Evolutionary conservation across 495 filamentous ascomycete species (phyloP), one percentile per base, ranked within the genome.

Genomic region (Aspergillus hancockii): DNA sequence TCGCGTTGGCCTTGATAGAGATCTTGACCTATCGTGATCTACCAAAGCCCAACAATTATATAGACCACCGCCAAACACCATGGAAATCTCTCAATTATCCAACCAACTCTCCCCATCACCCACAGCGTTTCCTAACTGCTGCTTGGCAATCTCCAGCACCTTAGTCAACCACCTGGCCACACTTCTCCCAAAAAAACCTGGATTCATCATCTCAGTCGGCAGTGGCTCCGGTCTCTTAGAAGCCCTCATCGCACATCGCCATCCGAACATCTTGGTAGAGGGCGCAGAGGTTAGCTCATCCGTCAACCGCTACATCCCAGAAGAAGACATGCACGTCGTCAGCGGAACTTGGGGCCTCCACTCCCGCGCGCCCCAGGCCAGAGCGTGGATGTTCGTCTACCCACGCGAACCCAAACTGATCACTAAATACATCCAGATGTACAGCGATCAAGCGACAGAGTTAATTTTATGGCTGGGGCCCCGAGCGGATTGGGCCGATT

Each of bases 381-480:
- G 49, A 0, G 73, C 76, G 22, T 81, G 81, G 80, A 66, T 86
- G 68, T 83, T 84, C 68, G 76, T 85, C 12, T 86, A 85, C 53
- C 83, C 83, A 1, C 72, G 80, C n/a, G 68, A 81, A 14, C 69
- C 75, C 5, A 69, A 64, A 28, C 58, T 86, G 21, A 54, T 85
- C 7, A 52, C 52, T 1, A 75, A 68, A 43, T 85, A 84, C 61
- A 45, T 83, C 22, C 64, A 74, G 22, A 43, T 2, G 0, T 75
- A 68, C 63, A 67, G 63, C 0, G 49, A 60, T 51, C 49, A 61
- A 3, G 47, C 54, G 14, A 63, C 78, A 10, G 59, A 75, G 41
- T 36, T 64, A 14, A 67, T 85, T 13, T 28, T 85, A 0, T 86
- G 82, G 80, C 60, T 83, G 19, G 82, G 82, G 5, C 82, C 81